Evolutionary conservation across 2,329 filamentous ascomycete species (phyloP).

Genomic region (Neurospora crassa): DNA sequence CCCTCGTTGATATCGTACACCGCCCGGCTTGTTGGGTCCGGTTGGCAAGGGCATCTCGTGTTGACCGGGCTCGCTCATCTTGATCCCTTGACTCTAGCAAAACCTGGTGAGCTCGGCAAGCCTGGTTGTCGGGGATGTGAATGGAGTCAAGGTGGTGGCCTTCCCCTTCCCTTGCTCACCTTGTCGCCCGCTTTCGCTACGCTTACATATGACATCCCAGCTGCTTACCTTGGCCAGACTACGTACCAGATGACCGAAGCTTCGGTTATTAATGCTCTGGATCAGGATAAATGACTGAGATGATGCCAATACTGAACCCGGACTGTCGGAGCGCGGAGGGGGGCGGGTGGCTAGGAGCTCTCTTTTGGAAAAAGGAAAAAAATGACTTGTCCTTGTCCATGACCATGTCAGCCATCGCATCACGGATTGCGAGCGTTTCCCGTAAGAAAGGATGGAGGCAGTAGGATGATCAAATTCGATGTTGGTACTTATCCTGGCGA

Average conservation of each 20-base stretch:
- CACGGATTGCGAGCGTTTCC: not conserved
- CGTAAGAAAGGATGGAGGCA: not conserved
- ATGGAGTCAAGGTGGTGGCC: not conserved
- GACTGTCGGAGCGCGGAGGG: not conserved
- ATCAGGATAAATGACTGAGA: too few relatives aligned
- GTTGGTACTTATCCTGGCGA: not conserved
- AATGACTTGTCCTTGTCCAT: not conserved
- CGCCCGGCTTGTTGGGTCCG: not conserved
- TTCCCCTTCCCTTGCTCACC: not conserved
- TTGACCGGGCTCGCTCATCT: not conserved
- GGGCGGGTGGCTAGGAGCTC: not conserved
- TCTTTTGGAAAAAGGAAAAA: not conserved
- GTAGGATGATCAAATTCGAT: too few relatives aligned
- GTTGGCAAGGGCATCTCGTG: not conserved
- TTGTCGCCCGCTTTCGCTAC: not conserved
- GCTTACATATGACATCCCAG: not conserved
- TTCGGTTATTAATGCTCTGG: too few relatives aligned
- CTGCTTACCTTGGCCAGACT: not conserved
- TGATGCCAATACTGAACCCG: not conserved
- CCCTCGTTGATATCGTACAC: not conserved
- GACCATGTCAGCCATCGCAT: not conserved
- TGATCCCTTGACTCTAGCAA: not conserved
- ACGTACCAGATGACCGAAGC: not conserved
- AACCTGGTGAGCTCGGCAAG: not conserved
- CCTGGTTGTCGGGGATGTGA: not conserved